A percentile compares a stretch with the other conserved stretches of the same genome.
Evolutionary conservation across 2,329 filamentous ascomycete genomes (phyloP).

Genomic region (Diplodia seriata): DNA sequence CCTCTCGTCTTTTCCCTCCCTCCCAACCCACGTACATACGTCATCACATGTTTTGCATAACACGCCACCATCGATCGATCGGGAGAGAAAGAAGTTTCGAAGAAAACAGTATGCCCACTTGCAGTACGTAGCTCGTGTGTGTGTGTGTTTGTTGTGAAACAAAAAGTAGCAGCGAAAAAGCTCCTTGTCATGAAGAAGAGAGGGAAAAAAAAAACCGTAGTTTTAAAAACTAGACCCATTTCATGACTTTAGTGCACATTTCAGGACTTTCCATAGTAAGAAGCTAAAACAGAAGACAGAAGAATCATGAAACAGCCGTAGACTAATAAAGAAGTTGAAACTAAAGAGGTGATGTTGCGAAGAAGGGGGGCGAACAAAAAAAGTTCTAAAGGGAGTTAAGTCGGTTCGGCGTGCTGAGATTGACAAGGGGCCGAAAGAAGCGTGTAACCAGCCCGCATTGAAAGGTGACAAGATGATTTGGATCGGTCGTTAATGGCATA

Average conservation of each 20-base stretch:
- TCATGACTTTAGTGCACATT: conserved; percentile 24
- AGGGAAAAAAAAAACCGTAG: neutral
- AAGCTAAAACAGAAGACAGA: neutral
- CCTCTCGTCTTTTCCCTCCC: too few species aligned
- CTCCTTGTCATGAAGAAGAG: neutral
- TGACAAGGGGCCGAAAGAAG: neutral
- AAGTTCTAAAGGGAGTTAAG: conserved; percentile 12
- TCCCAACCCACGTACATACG: too few species aligned
- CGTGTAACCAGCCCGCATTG: conserved; percentile 2
- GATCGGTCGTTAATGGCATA: conserved; percentile 21
- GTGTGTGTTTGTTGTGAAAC: neutral
- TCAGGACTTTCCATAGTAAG: conserved; percentile 16
- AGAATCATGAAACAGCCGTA: neutral
- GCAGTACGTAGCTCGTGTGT: neutral
- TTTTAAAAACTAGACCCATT: conserved; percentile 15
- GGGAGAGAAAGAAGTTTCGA: neutral
- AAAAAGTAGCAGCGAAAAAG: neutral
- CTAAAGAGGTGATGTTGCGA: neutral
- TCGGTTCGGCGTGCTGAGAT: neutral
- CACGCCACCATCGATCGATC: too few species aligned
- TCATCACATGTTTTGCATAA: too few species aligned
- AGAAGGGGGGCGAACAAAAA: neutral
- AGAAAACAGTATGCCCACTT: too few species aligned
- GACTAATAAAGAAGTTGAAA: conserved; percentile 10
- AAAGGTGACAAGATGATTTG: conserved; percentile 23